Evolutionary conservation across 495 filamentous ascomycete species (phyloP).

Genomic region (Penicillium robsamsonii): DNA sequence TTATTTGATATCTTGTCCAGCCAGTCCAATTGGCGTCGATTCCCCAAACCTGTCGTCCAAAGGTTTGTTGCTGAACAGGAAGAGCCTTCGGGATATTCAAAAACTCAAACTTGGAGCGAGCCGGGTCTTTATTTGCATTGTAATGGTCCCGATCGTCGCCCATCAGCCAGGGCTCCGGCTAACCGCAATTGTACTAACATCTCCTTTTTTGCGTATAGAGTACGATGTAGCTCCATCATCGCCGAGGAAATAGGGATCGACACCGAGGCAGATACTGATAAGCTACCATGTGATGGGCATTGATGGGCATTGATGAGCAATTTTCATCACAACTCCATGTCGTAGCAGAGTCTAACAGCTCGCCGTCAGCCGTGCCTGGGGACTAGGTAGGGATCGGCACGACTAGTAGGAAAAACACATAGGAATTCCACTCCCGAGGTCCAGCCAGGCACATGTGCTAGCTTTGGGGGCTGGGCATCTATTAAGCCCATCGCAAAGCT

Average conservation of each 20-base stretch:
- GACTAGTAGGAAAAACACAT: not conserved
- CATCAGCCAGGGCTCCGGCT: conserved; percentile 14
- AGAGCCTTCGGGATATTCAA: conserved; percentile 18
- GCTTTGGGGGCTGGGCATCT: not conserved
- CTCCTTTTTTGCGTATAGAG: not conserved
- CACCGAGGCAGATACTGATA: conserved; percentile 23
- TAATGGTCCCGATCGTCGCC: conserved; percentile 19
- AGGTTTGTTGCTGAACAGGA: conserved; percentile 24
- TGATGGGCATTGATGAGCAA: conserved; percentile 21
- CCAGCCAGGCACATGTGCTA: conserved; percentile 9
- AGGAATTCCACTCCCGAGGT: conserved; percentile 1
- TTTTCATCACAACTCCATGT: conserved; percentile 11
- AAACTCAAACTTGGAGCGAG: conserved; percentile 7
- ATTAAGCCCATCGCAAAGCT: not conserved
- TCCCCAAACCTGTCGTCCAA: conserved; percentile 18
- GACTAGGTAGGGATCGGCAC: conserved; percentile 6
- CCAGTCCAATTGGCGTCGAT: conserved; percentile 19
- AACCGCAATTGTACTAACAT: conserved; percentile 11
- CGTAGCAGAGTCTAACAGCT: not conserved
- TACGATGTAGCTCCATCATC: conserved; percentile 9
- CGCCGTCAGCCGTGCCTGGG: conserved; percentile 9
- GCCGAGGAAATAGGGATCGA: conserved; percentile 21
- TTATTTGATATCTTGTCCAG: conserved; percentile 4
- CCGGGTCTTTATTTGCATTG: conserved; percentile 28
- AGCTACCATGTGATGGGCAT: conserved; percentile 19